phyloP scores from a whole-genome alignment of 352 stramenopile genomes.

The Globisporangium mamillatum region DNA sequence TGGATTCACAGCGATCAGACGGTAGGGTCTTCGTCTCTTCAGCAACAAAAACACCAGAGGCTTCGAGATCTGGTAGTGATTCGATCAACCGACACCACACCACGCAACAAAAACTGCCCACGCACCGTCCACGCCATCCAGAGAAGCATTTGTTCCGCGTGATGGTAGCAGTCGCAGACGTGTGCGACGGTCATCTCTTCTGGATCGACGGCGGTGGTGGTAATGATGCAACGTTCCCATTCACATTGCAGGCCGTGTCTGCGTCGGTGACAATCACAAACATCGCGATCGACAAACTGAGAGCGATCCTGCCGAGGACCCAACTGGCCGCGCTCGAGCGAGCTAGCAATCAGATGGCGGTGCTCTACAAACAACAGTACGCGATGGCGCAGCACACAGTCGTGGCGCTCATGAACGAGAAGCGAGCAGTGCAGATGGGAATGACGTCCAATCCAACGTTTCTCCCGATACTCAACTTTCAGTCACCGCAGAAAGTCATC shows the following conservation, averaged over 20 bases:
- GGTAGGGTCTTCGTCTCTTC: neutral
- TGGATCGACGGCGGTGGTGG: slow-evolving; percentile 35
- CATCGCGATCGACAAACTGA: slow-evolving; percentile 49
- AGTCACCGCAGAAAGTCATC: slow-evolving; percentile 15
- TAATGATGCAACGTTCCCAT: slow-evolving; percentile 19
- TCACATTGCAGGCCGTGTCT: slow-evolving; percentile 48
- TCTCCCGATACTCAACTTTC: slow-evolving; percentile 28
- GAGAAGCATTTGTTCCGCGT: slow-evolving; percentile 26
- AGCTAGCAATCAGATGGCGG: slow-evolving; percentile 21
- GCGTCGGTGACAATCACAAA: slow-evolving; percentile 37
- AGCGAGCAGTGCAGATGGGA: slow-evolving; percentile 26
- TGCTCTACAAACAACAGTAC: slow-evolving; percentile 35
- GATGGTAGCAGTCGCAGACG: slow-evolving; percentile 50
- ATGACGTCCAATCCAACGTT: slow-evolving; percentile 17
- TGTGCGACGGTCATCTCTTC: slow-evolving; percentile 48
- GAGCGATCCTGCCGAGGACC: slow-evolving; percentile 39
- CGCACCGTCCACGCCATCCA: neutral
- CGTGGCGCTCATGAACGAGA: slow-evolving; percentile 51
- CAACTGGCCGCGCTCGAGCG: slow-evolving; percentile 27
- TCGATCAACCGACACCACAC: neutral
- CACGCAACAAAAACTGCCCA: neutral
- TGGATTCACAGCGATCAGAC: neutral
- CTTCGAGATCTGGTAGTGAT: neutral
- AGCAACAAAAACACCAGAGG: neutral
- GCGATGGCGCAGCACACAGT: slow-evolving; percentile 33